These are phyloP conservation scores for Agrocybe pediades DNA, from an alignment of 768 basidiomycete species.

Conservation along the genomic window DNA sequence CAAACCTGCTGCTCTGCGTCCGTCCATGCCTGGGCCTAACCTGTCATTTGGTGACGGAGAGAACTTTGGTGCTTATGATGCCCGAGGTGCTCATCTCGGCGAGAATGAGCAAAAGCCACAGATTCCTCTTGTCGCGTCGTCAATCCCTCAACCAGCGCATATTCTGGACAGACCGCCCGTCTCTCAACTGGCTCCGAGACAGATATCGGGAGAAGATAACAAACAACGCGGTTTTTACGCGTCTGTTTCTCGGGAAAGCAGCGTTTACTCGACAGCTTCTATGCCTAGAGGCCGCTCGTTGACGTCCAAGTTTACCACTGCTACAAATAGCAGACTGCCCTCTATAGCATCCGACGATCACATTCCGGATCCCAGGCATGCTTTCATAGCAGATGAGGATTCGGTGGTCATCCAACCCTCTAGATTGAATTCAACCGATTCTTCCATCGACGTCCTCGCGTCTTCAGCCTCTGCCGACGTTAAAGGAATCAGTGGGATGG, in stretches of 20 bases:
- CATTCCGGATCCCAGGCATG: neutral
- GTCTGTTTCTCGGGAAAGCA: constrained; percentile 12
- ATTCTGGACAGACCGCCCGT: constrained; percentile 2
- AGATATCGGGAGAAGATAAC: constrained; percentile 7
- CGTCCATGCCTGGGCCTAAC: constrained; percentile 4
- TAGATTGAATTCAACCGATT: constrained; percentile 11
- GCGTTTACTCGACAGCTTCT: constrained; percentile 14
- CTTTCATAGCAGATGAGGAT: constrained; percentile 2
- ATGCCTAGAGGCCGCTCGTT: neutral
- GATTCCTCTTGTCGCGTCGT: constrained; percentile 16
- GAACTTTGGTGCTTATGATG: constrained; percentile 6
- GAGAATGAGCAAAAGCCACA: neutral
- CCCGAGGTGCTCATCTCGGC: neutral
- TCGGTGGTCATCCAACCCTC: constrained; percentile 20
- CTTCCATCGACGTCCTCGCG: no score
- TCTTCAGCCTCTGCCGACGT: no score
- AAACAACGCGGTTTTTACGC: neutral
- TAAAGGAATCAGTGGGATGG: no score
- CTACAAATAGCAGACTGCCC: neutral
- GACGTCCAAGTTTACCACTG: neutral
- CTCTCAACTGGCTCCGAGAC: constrained; percentile 7
- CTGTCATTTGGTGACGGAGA: constrained; percentile 18
- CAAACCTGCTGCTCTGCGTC: constrained; percentile 1
- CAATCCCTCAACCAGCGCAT: constrained; percentile 13
- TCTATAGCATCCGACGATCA: neutral